Evolutionary conservation across 2,329 filamentous ascomycete genomes (phyloP), one percentile per base, ranked within the genome.

Genomic region (Fusarium lateritium): DNA sequence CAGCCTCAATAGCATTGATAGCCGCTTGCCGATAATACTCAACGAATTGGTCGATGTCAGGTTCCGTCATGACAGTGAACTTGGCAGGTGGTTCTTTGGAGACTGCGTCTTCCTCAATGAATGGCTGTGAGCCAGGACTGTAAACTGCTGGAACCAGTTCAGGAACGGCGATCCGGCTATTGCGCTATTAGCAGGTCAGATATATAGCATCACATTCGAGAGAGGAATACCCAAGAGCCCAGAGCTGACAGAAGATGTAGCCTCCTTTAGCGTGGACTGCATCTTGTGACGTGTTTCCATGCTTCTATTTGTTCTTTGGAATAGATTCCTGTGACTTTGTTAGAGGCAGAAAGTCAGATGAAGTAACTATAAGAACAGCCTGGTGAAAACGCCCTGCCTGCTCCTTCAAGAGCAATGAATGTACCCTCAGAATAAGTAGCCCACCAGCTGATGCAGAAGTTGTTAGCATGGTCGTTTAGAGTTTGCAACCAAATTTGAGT

Each of bases 11-110:
- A 1, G 91, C 85, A 21, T 87, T 83, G 65, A 83, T 81, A 0
- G 84, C 81, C 0, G 85, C 85, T 2, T 82, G 83, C 2, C 83
- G 85, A 78, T 85, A 93, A 1, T 86, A 86, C 2, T 76, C 76
- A 73, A 92, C 90, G 59, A 90, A 83, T 2, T 83, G 77, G 50
- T 88, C 81, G 52, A 94, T 93, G 26, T 93, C 90, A 1, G 85
- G 79, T 19, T 85, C 80, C 0, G 86, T 89, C 85, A 94, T 86
- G 7, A 59, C 17, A 83, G 88, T 62, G 84, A 67, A 50, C 1
- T 56, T 63, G 3, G 60, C 44, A 1, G 42, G 50, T 1, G 53
- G 56, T 2, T 55, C 45, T n/a, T 43, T 50, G 5, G 52, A 52
- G 9, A 45, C 31, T 7, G 61, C 52, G 2, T 31, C 52, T 0